phyloP scores from a whole-genome alignment of 305 asterid species.

The Solanum hybrid region DNA sequence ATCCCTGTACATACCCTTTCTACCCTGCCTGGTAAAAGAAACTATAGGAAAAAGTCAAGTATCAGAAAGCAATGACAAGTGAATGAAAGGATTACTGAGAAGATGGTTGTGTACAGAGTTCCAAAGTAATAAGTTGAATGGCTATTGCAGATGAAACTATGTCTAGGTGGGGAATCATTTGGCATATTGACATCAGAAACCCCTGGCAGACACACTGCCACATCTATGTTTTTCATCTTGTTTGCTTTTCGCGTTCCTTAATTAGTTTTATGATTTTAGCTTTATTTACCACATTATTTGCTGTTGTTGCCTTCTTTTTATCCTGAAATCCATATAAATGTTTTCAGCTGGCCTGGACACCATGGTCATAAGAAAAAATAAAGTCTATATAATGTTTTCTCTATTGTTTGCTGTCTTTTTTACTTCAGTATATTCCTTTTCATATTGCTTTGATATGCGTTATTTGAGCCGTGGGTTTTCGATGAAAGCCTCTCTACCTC shows the following conservation, averaged over 20 bases:
- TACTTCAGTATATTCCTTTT: background rate
- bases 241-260: background rate
- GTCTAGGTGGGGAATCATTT: background rate
- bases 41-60: background rate
- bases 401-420: background rate
- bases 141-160: background rate
- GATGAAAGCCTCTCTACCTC: background rate
- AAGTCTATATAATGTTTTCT: background rate
- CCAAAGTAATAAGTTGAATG: background rate
- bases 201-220: background rate
- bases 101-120: background rate
- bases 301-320: background rate
- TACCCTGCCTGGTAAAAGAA: background rate
- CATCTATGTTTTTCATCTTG: background rate
- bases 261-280: background rate
- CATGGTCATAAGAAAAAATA: background rate
- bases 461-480: background rate
- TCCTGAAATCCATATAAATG: background rate
- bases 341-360: background rate
- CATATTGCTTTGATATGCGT: background rate
- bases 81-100: background rate
- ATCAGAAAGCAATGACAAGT: background rate
- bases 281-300: background rate
- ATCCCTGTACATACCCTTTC: background rate
- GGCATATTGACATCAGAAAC: background rate